phyloP scores from a whole-genome alignment of 192 early-diverging fungal species.

The Backusella psychrophila region DNA sequence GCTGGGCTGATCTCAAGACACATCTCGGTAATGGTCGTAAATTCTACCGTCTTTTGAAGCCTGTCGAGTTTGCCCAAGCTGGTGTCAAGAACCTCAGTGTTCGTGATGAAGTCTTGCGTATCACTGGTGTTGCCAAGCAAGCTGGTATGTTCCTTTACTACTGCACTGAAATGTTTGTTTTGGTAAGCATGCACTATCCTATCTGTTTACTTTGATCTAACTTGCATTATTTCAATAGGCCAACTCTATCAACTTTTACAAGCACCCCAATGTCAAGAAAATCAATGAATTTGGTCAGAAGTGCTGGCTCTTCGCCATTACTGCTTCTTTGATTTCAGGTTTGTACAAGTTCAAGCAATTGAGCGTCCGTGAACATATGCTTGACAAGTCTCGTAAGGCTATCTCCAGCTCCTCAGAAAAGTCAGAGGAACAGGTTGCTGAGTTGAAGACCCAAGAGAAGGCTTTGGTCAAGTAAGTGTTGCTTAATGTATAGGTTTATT shows the following conservation, averaged over 20 bases:
- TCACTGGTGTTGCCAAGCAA: conserved; percentile 54
- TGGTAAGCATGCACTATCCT: conserved; percentile 43
- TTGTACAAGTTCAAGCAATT: conserved; percentile 65
- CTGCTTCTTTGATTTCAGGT: conserved; percentile 58
- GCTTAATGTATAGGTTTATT: neutral
- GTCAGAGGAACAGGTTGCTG: conserved; percentile 23
- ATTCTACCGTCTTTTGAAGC: conserved; percentile 68
- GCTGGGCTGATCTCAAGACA: conserved; percentile 61
- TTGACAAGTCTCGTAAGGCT: conserved; percentile 28
- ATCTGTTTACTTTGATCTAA: neutral
- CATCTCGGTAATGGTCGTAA: conserved; percentile 64
- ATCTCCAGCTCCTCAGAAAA: conserved; percentile 22
- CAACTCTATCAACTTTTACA: conserved; percentile 25
- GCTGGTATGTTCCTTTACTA: conserved; percentile 61
- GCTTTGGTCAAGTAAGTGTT: conserved; percentile 42
- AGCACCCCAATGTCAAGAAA: conserved; percentile 52
- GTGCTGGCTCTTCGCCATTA: conserved; percentile 67
- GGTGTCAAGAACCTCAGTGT: conserved; percentile 52
- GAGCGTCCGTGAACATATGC: conserved; percentile 41
- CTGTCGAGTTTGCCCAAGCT: conserved; percentile 62
- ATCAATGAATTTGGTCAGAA: conserved; percentile 55
- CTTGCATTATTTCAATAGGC: conserved; percentile 7
- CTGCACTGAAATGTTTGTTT: conserved; percentile 57
- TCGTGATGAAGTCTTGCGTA: conserved; percentile 60
- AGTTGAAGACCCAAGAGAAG: conserved; percentile 42